Conservation (phyloP, 2,329 filamentous ascomycete species). For the Fusarium torreyae region DNA sequence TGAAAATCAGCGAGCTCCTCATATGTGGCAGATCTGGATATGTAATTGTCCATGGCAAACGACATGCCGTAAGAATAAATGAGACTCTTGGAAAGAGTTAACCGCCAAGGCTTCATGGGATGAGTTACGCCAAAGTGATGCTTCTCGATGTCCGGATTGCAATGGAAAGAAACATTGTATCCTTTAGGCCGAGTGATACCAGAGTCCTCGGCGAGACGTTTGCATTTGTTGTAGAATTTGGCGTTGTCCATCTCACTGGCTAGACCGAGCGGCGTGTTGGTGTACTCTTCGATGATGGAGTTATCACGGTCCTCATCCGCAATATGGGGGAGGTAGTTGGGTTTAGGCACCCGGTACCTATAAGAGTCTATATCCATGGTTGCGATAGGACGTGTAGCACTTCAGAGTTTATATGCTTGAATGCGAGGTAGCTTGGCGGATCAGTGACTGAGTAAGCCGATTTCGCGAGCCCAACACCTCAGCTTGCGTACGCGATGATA, state of each 20-base stretch:
- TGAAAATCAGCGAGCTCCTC: slow-evolving; percentile 93
- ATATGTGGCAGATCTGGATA: slow-evolving; percentile 85
- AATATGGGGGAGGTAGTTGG: slow-evolving; percentile 73
- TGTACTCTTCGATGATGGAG: slow-evolving; percentile 67
- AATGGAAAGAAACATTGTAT: slow-evolving; percentile 94
- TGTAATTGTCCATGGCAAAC: slow-evolving; percentile 95
- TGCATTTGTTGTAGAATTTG: slow-evolving; percentile 71
- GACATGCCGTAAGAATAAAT: slow-evolving; percentile 97
- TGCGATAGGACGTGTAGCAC: slow-evolving; percentile 15
- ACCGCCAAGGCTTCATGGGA: slow-evolving; percentile 98
- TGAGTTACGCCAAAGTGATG: slow-evolving; percentile 98
- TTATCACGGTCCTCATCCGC: slow-evolving; percentile 66
- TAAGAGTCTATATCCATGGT: slow-evolving; percentile 63
- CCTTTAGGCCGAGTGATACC: slow-evolving; percentile 86
- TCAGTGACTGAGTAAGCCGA: slow-evolving; percentile 30
- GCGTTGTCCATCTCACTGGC: slow-evolving; percentile 70
- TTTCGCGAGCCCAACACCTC: slow-evolving; percentile 5
- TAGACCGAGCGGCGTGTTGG: slow-evolving; percentile 63
- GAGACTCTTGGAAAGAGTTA: slow-evolving; percentile 94
- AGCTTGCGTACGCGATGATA: neutral
- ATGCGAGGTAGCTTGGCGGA: slow-evolving; percentile 17
- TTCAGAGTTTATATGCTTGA: slow-evolving; percentile 8
- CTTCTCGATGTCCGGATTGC: slow-evolving; percentile 93
- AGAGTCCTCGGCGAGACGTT: slow-evolving; percentile 70
- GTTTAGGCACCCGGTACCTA: slow-evolving; percentile 68